A percentile compares a stretch with the other conserved stretches of the same genome.
Evolutionary conservation across 2,329 filamentous ascomycete genomes (phyloP).

Genomic region (Plectosphaerella sp.): DNA sequence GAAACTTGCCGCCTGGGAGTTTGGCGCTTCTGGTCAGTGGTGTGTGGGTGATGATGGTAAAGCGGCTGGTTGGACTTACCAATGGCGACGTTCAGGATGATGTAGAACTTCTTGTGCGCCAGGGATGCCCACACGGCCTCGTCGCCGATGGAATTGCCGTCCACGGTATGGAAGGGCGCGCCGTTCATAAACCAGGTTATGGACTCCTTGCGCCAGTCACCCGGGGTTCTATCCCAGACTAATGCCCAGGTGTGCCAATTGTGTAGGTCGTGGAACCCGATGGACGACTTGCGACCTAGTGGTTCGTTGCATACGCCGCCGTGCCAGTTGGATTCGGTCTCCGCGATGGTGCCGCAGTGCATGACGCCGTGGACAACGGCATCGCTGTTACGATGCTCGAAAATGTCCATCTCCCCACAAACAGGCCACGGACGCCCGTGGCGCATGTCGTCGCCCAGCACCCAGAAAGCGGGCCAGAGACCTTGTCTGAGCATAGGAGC

Average conservation of each 20-base stretch:
- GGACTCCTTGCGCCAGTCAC: slow-evolving; percentile 41
- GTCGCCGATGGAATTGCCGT: slow-evolving; percentile 38
- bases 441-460: slow-evolving; percentile 45
- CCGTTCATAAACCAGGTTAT: slow-evolving; percentile 48
- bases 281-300: slow-evolving; percentile 30
- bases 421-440: slow-evolving; percentile 44
- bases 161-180: slow-evolving; percentile 34
- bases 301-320: slow-evolving; percentile 51
- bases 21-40: neutral
- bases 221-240: slow-evolving; percentile 41
- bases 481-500: slow-evolving; percentile 37
- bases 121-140: slow-evolving; percentile 43
- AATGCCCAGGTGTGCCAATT: slow-evolving; percentile 46
- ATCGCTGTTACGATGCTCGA: slow-evolving; percentile 50
- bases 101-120: slow-evolving; percentile 43
- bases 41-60: neutral
- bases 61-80: slow-evolving; percentile 30
- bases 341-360: slow-evolving; percentile 39
- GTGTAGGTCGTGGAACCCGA: slow-evolving; percentile 27
- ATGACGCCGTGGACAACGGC: slow-evolving; percentile 41
- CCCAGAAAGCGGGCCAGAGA: slow-evolving; percentile 57
- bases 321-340: slow-evolving; percentile 7
- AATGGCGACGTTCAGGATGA: slow-evolving; percentile 53
- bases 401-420: slow-evolving; percentile 54
- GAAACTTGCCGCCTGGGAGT: slow-evolving; percentile 14